Conservation (phyloP, 768 basidiomycete genomes). For the Pleurotus eryngii region DNA sequence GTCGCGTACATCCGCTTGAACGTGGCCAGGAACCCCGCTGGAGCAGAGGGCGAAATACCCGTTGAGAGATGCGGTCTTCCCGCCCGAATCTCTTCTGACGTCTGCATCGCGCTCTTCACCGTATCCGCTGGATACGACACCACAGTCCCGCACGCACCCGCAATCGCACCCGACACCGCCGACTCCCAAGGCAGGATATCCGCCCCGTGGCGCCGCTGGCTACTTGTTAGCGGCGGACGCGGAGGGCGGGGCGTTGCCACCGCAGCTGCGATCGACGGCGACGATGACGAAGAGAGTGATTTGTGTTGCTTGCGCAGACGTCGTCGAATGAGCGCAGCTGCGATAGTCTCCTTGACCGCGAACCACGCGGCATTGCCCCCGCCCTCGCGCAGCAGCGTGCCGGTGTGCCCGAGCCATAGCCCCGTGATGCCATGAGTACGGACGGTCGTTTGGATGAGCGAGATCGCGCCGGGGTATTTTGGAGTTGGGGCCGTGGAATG, state of each 20-base stretch:
- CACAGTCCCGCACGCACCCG: constrained; percentile 82
- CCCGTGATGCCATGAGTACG: constrained; percentile 71
- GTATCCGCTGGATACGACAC: constrained; percentile 95
- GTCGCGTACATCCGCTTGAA: constrained; percentile 68
- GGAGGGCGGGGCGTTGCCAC: constrained; percentile 9
- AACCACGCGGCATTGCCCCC: constrained; percentile 94
- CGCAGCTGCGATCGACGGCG: constrained; percentile 12
- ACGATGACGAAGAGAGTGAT: not conserved
- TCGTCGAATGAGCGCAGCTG: constrained; percentile 53
- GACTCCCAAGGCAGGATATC: constrained; percentile 74
- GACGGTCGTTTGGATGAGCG: constrained; percentile 62
- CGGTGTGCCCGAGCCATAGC: constrained; percentile 96
- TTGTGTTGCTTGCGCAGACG: constrained; percentile 27
- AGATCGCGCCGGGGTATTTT: constrained; percentile 63
- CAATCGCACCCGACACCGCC: constrained; percentile 81
- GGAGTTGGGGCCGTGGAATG: constrained; percentile 11
- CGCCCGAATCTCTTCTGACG: constrained; percentile 75
- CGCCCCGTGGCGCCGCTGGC: constrained; percentile 22
- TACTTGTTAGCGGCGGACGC: constrained; percentile 24
- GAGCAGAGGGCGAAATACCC: constrained; percentile 1
- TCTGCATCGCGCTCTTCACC: constrained; percentile 93
- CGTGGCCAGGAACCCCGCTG: constrained; percentile 49
- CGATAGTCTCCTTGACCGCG: constrained; percentile 76
- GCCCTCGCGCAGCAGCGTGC: constrained; percentile 89
- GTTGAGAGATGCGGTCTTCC: constrained; percentile 29